Evolutionary conservation across 305 asterid species (phyloP).

Genomic region (Rubia occidens): DNA sequence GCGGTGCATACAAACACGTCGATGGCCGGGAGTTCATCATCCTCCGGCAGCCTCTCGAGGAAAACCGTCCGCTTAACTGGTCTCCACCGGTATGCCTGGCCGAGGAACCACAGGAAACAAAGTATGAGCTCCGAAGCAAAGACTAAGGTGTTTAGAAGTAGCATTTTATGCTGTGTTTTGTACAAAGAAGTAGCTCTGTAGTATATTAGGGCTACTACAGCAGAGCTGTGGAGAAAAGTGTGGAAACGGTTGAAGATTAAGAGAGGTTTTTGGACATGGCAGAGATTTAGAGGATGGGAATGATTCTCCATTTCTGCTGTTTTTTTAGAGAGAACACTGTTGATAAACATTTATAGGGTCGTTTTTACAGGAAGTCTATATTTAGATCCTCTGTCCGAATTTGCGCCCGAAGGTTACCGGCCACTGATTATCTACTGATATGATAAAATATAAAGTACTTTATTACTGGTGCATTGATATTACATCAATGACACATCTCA

Average conservation of each 20-base stretch:
- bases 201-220: slow-evolving; percentile 24
- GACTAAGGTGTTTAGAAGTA: slow-evolving; percentile 17
- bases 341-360: background rate
- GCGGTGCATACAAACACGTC: slow-evolving; percentile 61
- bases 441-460: no score
- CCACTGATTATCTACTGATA: no score
- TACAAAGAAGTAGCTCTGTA: slow-evolving; percentile 15
- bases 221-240: slow-evolving; percentile 26
- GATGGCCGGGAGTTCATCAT: slow-evolving; percentile 38
- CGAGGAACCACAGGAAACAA: slow-evolving; percentile 41
- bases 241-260: slow-evolving; percentile 31
- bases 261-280: slow-evolving; percentile 19
- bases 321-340: no score
- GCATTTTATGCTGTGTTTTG: background rate
- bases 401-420: no score
- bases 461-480: no score
- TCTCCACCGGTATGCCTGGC: slow-evolving; percentile 36
- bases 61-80: slow-evolving; percentile 34
- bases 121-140: slow-evolving; percentile 32
- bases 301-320: slow-evolving; percentile 22
- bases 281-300: slow-evolving; percentile 28
- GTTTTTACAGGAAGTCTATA: no score
- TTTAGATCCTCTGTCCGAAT: no score
- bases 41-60: slow-evolving; percentile 39
- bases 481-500: no score